Percentiles rank a stretch among this genome's conserved stretches.
phyloP scores from a whole-genome alignment of 805 yeast genomes.

The Kodamaea jinghongensis region DNA sequence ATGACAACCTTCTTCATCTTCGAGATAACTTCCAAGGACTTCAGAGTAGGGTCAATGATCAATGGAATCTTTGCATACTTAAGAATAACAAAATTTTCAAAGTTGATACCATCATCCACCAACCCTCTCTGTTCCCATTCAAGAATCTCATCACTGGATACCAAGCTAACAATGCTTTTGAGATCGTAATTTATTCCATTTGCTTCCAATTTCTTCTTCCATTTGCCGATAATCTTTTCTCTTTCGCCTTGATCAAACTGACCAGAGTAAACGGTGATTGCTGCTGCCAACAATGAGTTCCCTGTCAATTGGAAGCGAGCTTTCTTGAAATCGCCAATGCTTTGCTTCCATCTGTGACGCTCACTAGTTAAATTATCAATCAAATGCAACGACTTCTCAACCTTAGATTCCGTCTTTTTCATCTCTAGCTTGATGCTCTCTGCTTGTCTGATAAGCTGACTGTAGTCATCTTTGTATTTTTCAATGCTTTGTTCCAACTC shows the following conservation, averaged over 20 bases:
- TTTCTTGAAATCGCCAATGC: constrained; percentile 49
- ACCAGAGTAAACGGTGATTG: constrained; percentile 63
- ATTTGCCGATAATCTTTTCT: constrained; percentile 24
- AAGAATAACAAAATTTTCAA: constrained; percentile 63
- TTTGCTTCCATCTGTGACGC: constrained; percentile 68
- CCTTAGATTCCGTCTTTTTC: constrained; percentile 55
- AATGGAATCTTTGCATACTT: constrained; percentile 45
- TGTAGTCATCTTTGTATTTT: constrained; percentile 62
- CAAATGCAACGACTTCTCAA: constrained; percentile 58
- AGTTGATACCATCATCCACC: constrained; percentile 54
- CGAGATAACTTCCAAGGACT: constrained; percentile 26
- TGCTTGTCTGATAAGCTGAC: constrained; percentile 70
- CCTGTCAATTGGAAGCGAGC: constrained; percentile 56
- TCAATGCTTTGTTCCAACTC: constrained; percentile 74
- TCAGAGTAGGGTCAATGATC: constrained; percentile 64
- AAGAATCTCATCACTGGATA: constrained; percentile 38
- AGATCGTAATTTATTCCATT: constrained; percentile 40
- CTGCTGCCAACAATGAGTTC: constrained; percentile 60
- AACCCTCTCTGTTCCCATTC: constrained; percentile 56
- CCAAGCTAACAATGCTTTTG: constrained; percentile 32
- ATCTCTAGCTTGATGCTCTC: constrained; percentile 75
- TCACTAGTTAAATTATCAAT: constrained; percentile 66
- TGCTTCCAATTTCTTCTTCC: constrained; percentile 35
- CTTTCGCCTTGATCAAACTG: constrained; percentile 50
- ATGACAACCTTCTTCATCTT: constrained; percentile 35